phyloP scores from a whole-genome alignment of 371 early-diverging fungal genomes.

The Lichtheimia corymbifera region DNA sequence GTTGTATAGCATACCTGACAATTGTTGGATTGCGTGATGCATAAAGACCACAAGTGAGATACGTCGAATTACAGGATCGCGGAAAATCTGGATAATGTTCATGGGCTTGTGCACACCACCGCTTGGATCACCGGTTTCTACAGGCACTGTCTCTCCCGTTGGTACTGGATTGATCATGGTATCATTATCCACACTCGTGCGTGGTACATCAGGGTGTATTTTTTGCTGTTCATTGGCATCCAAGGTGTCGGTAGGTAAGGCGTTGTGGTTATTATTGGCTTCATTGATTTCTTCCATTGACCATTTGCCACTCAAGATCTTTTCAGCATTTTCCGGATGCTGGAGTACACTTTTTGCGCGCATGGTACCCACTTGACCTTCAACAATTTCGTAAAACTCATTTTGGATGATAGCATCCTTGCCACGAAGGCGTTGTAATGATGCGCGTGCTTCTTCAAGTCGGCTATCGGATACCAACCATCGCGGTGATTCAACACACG shows the following conservation, averaged over 20 bases:
- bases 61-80: slow-evolving; percentile 41
- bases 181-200: slow-evolving; percentile 1
- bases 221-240: slow-evolving; percentile 2
- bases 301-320: background rate
- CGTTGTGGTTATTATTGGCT: background rate
- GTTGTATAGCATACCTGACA: slow-evolving; percentile 65
- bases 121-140: background rate
- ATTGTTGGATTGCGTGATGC: slow-evolving; percentile 69
- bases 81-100: slow-evolving; percentile 31
- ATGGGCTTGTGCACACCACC: slow-evolving; percentile 21
- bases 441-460: slow-evolving; percentile 52
- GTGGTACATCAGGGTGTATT: slow-evolving; percentile 1
- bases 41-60: slow-evolving; percentile 46
- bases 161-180: background rate
- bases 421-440: slow-evolving; percentile 55
- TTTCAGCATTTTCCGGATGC: slow-evolving; percentile 17
- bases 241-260: background rate
- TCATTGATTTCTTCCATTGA: too few relatives aligned
- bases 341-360: slow-evolving; percentile 33
- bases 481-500: slow-evolving; percentile 77
- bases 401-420: slow-evolving; percentile 39
- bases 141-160: background rate
- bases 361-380: slow-evolving; percentile 36
- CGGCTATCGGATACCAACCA: slow-evolving; percentile 61
- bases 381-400: slow-evolving; percentile 62